Evolutionary conservation across 495 filamentous ascomycete species (phyloP), one percentile per base, ranked within the genome.

Genomic region (Collariella sp.): DNA sequence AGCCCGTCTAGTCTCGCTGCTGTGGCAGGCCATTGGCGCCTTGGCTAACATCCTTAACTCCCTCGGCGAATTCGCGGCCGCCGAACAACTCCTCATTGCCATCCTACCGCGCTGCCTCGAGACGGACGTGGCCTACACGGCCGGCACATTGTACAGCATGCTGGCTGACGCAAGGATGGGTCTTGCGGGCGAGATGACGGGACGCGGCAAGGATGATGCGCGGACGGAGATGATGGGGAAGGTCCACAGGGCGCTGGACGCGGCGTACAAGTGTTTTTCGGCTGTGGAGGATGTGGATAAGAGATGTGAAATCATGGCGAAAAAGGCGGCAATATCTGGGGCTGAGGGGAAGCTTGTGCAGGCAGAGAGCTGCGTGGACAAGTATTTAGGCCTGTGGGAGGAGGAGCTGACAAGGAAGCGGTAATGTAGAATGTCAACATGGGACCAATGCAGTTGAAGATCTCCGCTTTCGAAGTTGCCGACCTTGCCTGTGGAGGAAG

Each of bases 161-260:
- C 76, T 95, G 9, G 88, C 84, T 5, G 90, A 96, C 65, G 85
- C 87, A 0, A 79, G 87, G 59, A 85, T 95, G 77, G 91, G 91
- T 0, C 71, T 89, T 61, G 91, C 89, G 0, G 85, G 87, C 1
- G 66, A 73, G 36, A 57, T 67, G 61, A 60, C 60, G 35, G 41
- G 31, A 16, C 7, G 46, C 46, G 54, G 5, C 50, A 46, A 47
- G 26, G 40, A 15, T 19, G 7, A 11, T 2, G 52, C 43, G 41
- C 19, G 24, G 47, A 61, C 18, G 15, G 26, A 15, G 39, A 15
- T 34, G 53, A 19, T 20, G 41, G 38, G 20, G 0, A 38, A 77
- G 40, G 86, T 83, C 3, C 61, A 87, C 38, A 82, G 80, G 38
- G 83, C 83, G 31, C 76, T 91, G 31, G 85, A 88, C 55, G 77